Evolutionary conservation across 495 filamentous ascomycete species (phyloP).

Genomic region (Xylaria cubensis): DNA sequence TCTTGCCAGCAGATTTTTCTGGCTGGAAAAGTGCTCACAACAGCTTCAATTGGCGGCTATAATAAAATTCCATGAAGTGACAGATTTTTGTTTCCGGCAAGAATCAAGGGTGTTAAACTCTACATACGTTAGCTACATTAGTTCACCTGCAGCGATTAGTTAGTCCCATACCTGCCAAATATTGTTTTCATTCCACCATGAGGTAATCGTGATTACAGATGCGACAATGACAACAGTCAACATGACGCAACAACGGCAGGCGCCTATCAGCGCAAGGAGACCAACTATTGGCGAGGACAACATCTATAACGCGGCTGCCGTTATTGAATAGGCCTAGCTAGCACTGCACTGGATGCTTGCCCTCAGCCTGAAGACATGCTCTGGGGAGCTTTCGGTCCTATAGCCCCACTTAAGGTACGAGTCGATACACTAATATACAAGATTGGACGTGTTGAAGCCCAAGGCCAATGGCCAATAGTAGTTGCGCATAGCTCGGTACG

Average conservation of each 20-base stretch:
- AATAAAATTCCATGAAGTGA: background rate
- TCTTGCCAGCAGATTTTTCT: background rate
- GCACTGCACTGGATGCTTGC: background rate
- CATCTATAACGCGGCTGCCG: background rate
- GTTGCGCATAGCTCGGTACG: background rate
- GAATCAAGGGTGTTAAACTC: background rate
- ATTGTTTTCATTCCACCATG: slow-evolving; percentile 11
- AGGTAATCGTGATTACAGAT: slow-evolving; percentile 8
- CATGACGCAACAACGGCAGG: background rate
- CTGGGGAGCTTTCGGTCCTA: slow-evolving; percentile 19
- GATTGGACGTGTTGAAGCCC: background rate
- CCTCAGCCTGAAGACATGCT: background rate
- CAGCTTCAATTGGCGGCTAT: background rate
- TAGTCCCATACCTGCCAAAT: background rate
- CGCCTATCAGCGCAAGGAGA: background rate
- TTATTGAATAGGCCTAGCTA: background rate
- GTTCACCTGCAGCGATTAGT: background rate
- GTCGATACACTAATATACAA: background rate
- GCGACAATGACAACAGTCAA: background rate
- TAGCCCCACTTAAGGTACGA: background rate
- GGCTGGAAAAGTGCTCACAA: background rate
- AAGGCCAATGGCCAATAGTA: background rate
- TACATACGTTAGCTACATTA: background rate
- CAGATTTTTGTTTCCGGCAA: background rate
- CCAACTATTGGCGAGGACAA: background rate